Percentiles rank a stretch among this genome's conserved stretches.
Evolutionary conservation across 345 rosid genomes (phyloP).

Genomic region (Syzygium grande): DNA sequence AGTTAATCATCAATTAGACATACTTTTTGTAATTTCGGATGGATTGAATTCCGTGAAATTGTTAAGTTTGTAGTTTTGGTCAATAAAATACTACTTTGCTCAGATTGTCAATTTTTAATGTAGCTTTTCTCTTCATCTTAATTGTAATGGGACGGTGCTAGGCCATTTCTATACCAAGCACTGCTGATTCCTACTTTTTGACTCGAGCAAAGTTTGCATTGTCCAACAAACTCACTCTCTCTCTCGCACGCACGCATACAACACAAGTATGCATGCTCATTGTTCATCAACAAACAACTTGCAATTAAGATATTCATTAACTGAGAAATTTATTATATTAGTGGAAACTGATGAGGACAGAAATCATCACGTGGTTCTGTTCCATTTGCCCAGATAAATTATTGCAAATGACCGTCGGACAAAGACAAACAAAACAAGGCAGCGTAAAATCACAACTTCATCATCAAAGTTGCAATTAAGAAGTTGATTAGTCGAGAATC

Average conservation of each 20-base stretch:
- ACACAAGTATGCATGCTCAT: too few relatives aligned
- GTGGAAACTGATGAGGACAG: not conserved
- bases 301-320: not conserved
- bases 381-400: not conserved
- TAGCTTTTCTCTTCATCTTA: not conserved
- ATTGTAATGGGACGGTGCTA: fast-evolving
- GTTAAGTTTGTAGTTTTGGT: not conserved
- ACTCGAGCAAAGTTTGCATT: too few relatives aligned
- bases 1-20: not conserved
- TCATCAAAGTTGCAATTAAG: too few relatives aligned
- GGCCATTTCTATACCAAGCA: too few relatives aligned
- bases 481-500: too few relatives aligned
- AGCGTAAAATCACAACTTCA: not conserved
- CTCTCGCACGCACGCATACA: fast-evolving
- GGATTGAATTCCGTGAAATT: too few relatives aligned
- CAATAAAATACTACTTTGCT: not conserved
- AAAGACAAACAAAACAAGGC: not conserved
- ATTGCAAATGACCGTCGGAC: not conserved
- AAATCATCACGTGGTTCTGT: not conserved
- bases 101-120: not conserved
- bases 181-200: fast-evolving
- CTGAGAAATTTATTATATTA: too few relatives aligned
- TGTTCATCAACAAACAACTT: too few relatives aligned
- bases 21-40: not conserved
- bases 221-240: not conserved